Percentiles rank a stretch among this genome's conserved stretches.
phyloP scores from a whole-genome alignment of 495 filamentous ascomycete genomes.

The Delitschia confertaspora region DNA sequence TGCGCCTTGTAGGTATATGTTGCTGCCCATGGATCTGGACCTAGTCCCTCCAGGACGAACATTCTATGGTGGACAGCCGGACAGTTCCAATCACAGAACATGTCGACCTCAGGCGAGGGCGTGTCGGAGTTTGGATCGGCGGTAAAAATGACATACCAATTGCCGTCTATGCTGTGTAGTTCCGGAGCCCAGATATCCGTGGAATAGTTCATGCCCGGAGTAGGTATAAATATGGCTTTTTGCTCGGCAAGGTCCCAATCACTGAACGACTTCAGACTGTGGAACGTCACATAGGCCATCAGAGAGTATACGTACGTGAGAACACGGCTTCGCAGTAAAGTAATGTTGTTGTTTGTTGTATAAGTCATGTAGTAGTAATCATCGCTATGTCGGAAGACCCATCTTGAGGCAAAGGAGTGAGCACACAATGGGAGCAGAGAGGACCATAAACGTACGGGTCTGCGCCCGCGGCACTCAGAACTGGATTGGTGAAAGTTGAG shows the following conservation, averaged over 20 bases:
- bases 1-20: constrained; percentile 38
- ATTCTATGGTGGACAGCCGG: constrained; percentile 45
- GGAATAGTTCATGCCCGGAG: constrained; percentile 36
- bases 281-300: background rate
- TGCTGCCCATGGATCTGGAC: constrained; percentile 38
- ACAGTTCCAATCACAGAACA: constrained; percentile 31
- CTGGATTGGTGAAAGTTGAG: constrained; percentile 30
- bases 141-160: constrained; percentile 47
- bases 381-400: constrained; percentile 26
- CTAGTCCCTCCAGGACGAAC: constrained; percentile 40
- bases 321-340: constrained; percentile 22
- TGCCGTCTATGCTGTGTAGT: constrained; percentile 38
- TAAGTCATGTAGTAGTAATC: constrained; percentile 32
- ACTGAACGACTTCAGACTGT: constrained; percentile 13
- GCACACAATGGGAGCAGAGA: background rate
- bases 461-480: constrained; percentile 24
- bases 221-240: constrained; percentile 35
- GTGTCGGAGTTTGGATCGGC: constrained; percentile 40
- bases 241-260: constrained; percentile 41
- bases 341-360: constrained; percentile 30
- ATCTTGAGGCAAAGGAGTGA: constrained; percentile 2
- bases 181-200: constrained; percentile 45
- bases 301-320: constrained; percentile 23
- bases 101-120: constrained; percentile 34
- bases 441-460: constrained; percentile 27